These are phyloP conservation scores for Penicillium odoratum DNA, from an alignment of 495 filamentous ascomycete species.

Conservation along the genomic window DNA sequence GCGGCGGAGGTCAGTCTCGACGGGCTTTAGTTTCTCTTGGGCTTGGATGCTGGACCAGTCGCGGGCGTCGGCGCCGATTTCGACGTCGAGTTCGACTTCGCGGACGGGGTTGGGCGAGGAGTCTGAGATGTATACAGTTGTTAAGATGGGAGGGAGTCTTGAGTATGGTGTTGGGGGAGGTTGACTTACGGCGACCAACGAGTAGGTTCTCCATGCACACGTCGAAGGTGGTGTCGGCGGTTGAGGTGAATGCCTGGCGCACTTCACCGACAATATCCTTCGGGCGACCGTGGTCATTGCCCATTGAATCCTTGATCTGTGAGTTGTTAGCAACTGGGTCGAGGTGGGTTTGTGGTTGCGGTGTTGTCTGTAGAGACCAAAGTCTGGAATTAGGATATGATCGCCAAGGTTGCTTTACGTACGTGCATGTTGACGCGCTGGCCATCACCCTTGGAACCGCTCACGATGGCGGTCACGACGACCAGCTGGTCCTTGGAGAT, in stretches of 20 bases:
- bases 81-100: constrained; percentile 92
- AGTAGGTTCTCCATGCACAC: constrained; percentile 95
- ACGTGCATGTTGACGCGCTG: constrained; percentile 96
- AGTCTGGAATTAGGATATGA: background rate
- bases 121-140: constrained; percentile 17
- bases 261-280: constrained; percentile 91
- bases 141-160: background rate
- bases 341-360: background rate
- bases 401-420: constrained; percentile 34
- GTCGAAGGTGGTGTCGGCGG: constrained; percentile 91
- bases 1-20: constrained; percentile 92
- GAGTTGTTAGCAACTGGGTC: background rate
- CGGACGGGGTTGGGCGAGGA: constrained; percentile 61
- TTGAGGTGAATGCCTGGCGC: constrained; percentile 92
- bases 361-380: background rate
- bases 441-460: constrained; percentile 85
- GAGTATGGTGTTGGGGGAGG: background rate
- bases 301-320: constrained; percentile 91
- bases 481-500: constrained; percentile 90
- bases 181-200: constrained; percentile 56
- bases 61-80: constrained; percentile 97
- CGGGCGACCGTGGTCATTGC: constrained; percentile 90
- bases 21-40: constrained; percentile 94
- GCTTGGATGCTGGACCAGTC: constrained; percentile 98
- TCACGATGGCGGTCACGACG: constrained; percentile 92